Evolutionary conservation across 1,284 basidiomycete genomes (phyloP).

Genomic region (Pseudozyma pruni): DNA sequence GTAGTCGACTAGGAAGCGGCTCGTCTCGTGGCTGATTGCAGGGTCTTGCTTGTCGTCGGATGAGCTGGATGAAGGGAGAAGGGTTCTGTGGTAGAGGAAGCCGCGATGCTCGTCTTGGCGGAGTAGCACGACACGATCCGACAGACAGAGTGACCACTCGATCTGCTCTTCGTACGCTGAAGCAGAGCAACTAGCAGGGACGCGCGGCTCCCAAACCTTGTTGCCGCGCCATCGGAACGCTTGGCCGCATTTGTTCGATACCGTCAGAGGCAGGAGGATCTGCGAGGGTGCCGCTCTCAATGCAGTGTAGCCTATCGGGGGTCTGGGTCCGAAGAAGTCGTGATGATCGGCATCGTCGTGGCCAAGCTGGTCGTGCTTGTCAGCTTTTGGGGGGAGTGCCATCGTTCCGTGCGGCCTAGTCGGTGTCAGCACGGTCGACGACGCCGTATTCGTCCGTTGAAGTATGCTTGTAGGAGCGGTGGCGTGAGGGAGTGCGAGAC

Average conservation of each 20-base stretch:
- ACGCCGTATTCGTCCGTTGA: neutral
- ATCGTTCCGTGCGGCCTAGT: neutral
- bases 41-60: neutral
- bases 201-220: constrained; percentile 44
- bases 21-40: constrained; percentile 70
- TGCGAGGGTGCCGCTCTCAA: constrained; percentile 43
- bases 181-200: neutral
- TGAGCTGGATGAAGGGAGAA: constrained; percentile 23
- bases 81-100: constrained; percentile 57
- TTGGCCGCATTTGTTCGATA: constrained; percentile 66
- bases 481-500: too few species aligned
- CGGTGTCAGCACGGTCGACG: neutral
- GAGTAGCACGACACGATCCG: constrained; percentile 64
- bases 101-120: constrained; percentile 57
- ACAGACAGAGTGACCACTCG: constrained; percentile 65
- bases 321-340: constrained; percentile 42
- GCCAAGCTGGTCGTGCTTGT: constrained; percentile 6
- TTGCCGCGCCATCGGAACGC: constrained; percentile 63
- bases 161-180: constrained; percentile 28
- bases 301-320: constrained; percentile 44
- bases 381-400: constrained; percentile 3
- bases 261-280: constrained; percentile 58
- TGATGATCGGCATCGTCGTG: constrained; percentile 12
- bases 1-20: constrained; percentile 83
- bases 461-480: neutral